Conservation (phyloP, 2,329 filamentous ascomycete species). For the Colletotrichum eleusines region DNA sequence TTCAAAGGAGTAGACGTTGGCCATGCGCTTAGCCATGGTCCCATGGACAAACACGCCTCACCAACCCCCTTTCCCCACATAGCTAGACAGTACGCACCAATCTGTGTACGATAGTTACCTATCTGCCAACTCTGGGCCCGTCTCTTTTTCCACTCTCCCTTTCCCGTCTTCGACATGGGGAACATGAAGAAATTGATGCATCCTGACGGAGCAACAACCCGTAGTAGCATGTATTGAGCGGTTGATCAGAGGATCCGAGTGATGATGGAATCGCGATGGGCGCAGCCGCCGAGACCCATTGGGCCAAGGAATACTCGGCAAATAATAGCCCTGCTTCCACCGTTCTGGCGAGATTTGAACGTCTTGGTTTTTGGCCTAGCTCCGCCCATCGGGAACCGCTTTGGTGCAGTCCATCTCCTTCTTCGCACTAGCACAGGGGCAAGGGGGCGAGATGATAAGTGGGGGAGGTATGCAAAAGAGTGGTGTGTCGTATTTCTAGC, state of each 20-base stretch:
- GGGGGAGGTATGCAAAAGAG: not conserved
- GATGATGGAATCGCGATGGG: constrained; percentile 26
- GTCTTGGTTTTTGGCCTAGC: constrained; percentile 45
- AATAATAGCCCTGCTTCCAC: constrained; percentile 34
- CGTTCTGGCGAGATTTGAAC: constrained; percentile 46
- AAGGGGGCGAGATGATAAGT: constrained; percentile 36
- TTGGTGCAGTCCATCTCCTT: constrained; percentile 36
- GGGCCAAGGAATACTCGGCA: constrained; percentile 25
- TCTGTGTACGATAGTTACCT: not conserved
- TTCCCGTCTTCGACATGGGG: not conserved
- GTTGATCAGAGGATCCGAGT: constrained; percentile 12
- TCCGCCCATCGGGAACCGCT: constrained; percentile 38
- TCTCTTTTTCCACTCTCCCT: not conserved
- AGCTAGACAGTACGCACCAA: too few relatives aligned
- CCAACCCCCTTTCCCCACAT: constrained; percentile 6
- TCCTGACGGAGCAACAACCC: not conserved
- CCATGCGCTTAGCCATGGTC: not conserved
- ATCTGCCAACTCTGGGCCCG: constrained; percentile 26
- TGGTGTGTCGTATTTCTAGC: not conserved
- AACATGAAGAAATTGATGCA: constrained; percentile 3
- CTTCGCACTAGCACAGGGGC: constrained; percentile 36
- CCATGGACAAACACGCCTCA: constrained; percentile 10
- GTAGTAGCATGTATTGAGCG: constrained; percentile 1
- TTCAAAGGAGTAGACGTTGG: constrained; percentile 5
- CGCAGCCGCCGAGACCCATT: constrained; percentile 15